Conservation (phyloP, 108 stramenopile species). For the Mayamaea pseudoterrestris region DNA sequence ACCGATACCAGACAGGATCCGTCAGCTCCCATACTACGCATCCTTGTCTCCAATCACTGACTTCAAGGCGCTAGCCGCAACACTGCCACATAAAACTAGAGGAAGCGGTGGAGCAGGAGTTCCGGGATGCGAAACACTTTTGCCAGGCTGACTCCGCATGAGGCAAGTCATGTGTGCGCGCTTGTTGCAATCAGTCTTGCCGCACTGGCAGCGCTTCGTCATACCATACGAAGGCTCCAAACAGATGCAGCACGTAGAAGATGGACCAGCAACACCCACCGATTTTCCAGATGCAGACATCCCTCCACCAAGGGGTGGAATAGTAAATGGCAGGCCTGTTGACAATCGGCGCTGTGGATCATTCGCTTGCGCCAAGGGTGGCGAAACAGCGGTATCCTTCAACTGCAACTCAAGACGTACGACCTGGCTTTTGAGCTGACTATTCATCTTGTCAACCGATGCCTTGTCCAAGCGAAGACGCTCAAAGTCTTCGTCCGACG, state of each 20-base stretch:
- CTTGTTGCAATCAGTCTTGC: constrained; percentile 21
- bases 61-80: background rate
- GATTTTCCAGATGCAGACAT: no score
- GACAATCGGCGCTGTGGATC: background rate
- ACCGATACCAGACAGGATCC: no score
- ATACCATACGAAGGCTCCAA: constrained; percentile 20
- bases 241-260: constrained; percentile 24
- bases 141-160: constrained; percentile 3
- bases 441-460: constrained; percentile 23
- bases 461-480: constrained; percentile 29
- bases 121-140: constrained; percentile 24
- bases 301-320: background rate
- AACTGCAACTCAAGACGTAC: constrained; percentile 18
- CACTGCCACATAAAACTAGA: constrained; percentile 8
- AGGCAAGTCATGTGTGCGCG: constrained; percentile 39
- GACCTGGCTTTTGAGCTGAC: constrained; percentile 28
- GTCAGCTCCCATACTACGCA: no score
- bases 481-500: constrained; percentile 30
- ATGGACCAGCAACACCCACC: background rate
- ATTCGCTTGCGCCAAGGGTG: background rate
- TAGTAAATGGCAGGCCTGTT: background rate
- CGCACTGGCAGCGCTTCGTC: constrained; percentile 43
- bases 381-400: background rate
- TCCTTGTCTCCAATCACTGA: no score
- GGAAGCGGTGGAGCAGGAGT: constrained; percentile 14